Evolutionary conservation across 345 rosid genomes (phyloP), one percentile per base, ranked within the genome.

Genomic region (Eucalyptus cloeziana): DNA sequence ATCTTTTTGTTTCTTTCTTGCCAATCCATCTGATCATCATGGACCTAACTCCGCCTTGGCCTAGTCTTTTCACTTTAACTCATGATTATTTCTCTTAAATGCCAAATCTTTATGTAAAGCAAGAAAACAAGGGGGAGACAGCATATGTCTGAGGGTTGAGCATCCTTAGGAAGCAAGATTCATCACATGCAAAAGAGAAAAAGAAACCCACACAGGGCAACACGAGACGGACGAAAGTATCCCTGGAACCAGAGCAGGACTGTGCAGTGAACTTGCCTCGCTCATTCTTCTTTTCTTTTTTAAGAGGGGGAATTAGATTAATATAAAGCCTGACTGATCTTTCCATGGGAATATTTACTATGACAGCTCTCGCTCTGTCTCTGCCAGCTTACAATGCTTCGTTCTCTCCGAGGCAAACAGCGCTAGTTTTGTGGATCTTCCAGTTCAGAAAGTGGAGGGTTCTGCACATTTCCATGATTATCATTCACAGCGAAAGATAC

Each of bases 361-460:
- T 50, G 62, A 52, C 56, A 43, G 56, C 87, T 33, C 40, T n/a
- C 40, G 10, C 19, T 37, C 19, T 14, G 25, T 31, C 47, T 30
- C 43, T 50, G 87, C 87, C 87, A 86, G 87, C 87, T 21, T 86
- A 85, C 62, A 51, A 21, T 76, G 45, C 47, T 51, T 86, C 87
- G 87, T 86, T 86, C 62, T 31, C 62, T 51, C 64, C 93, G 69
- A 91, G 92, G 93, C 92, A 90, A 62, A 89, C 92, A 43, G 85
- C 24, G 15, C 62, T 54, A 15, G 25, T 52, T 33, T 86, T 31
- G 62, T 86, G 62, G 87, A 51, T 86, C 87, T 51, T 51, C 30
- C 45, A 22, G 25, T 87, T 85, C 76, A 89, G 87, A 87, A 91
- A 91, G 67, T 88, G 88, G 45, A 90, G 89, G 92, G 85, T 37